Base-by-base conservation (phyloP, 2,329 filamentous ascomycete species). In the Sarocladium strictum region DNA sequence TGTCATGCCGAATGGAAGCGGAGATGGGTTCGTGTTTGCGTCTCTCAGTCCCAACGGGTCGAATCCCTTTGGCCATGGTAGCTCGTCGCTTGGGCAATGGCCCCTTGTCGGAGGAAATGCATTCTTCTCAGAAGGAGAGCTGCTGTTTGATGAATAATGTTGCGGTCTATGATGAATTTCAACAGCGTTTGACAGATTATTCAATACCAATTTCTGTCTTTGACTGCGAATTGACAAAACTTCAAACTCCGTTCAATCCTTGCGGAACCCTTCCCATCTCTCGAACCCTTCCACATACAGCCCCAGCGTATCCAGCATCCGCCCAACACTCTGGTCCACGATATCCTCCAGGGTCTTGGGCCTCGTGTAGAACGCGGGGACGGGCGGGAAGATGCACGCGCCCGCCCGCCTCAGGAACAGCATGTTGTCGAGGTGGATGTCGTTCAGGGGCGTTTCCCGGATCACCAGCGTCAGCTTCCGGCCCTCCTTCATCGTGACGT, bases 391-490 rank as follows among this genome's bases (percentile, higher is more conserved):
- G 11, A 78, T 71, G 3, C 76, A 62, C 0, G 72, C 74, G 0
- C 72, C 73, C 1, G 68, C 68, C 1, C 60, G 57, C 12, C 59
- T 61, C 3, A 76, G 59, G 12, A 61, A 61, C 27, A 74, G 55
- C 75, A 79, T 78, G 56, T 77, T 77, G 1, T 67, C 56, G 14
- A 73, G 59, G 60, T 79, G 74, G 21, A 77, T 74, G n/a, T 71
- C 69, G 55, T 70, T 77, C 11, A 76, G 60, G 53, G 75, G 73
- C 1, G 72, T 76, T 59, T 78, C 76, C 1, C 75, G 60, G 3
- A 67, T 68, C 0, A 65, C 72, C 1, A 76, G 64, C 0, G 75
- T 67, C 0, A 77, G 59, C 47, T 63, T 61, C 15, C 71, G 55
- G 1, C 69, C 55, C 58, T 78, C 75, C 58, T 78, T 78, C 1